phyloP scores from a whole-genome alignment of 2,329 filamentous ascomycete species.

The Shiraia sp. region DNA sequence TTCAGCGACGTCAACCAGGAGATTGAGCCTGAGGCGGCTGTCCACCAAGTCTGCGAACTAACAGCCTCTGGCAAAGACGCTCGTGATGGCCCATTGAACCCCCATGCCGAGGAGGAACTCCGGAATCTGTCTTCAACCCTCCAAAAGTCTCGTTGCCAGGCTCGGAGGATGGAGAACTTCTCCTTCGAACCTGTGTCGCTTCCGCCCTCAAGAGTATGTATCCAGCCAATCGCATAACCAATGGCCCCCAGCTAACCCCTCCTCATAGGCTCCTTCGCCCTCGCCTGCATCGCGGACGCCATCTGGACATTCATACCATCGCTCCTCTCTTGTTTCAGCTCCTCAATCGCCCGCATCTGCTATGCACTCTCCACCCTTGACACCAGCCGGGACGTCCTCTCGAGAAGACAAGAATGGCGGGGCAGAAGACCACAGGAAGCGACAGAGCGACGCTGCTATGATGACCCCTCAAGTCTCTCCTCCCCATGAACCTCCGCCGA shows the following conservation, averaged over 20 bases:
- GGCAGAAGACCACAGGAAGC: slow-evolving; percentile 42
- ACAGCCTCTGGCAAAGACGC: slow-evolving; percentile 22
- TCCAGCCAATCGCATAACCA: slow-evolving; percentile 3
- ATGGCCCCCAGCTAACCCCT: slow-evolving; percentile 26
- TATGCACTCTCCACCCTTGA: slow-evolving; percentile 86
- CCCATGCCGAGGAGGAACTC: slow-evolving; percentile 64
- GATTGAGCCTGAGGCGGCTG: slow-evolving; percentile 41
- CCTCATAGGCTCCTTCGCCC: slow-evolving; percentile 52
- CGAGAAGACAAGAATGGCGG: slow-evolving; percentile 52
- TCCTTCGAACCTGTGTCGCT: slow-evolving; percentile 90
- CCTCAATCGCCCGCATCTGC: slow-evolving; percentile 69
- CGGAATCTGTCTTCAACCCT: slow-evolving; percentile 72
- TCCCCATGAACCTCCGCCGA: slow-evolving; percentile 59
- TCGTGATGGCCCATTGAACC: slow-evolving; percentile 38
- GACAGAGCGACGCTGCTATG: slow-evolving; percentile 51
- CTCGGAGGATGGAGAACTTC: slow-evolving; percentile 81
- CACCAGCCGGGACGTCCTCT: slow-evolving; percentile 75
- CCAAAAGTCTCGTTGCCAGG: slow-evolving; percentile 76
- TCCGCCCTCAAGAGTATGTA: slow-evolving; percentile 77
- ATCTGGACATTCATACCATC: slow-evolving; percentile 55
- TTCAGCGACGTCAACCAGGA: slow-evolving; percentile 47
- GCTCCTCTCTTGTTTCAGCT: slow-evolving; percentile 63
- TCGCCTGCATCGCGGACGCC: slow-evolving; percentile 49
- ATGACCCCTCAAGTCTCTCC: slow-evolving; percentile 62
- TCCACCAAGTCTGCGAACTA: slow-evolving; percentile 38